Conservation (phyloP, 179 eudicot genomes). For the Silene coronaria region DNA sequence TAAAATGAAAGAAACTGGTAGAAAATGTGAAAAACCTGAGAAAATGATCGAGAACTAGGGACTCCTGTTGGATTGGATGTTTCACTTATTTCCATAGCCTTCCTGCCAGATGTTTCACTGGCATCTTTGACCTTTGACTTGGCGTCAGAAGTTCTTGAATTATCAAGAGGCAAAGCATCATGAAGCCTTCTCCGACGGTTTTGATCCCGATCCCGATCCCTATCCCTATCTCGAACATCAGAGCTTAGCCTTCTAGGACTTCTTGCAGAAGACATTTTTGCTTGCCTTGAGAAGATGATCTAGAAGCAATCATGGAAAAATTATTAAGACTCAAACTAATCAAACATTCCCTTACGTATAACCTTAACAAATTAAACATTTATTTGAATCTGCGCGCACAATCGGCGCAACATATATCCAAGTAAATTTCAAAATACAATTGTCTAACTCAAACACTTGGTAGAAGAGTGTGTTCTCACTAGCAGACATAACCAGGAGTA, state of each 20-base stretch:
- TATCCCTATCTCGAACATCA: slow-evolving; percentile 41
- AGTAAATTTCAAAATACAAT: not conserved
- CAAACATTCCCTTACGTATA: not conserved
- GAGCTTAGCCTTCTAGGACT: slow-evolving; percentile 32
- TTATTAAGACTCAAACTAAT: not conserved
- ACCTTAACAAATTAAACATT: not conserved
- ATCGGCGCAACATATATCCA: not conserved
- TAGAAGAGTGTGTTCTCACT: not conserved
- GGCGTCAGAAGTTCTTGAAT: slow-evolving; percentile 24
- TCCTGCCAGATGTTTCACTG: slow-evolving; percentile 34
- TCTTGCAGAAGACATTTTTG: slow-evolving; percentile 40
- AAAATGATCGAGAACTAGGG: slow-evolving; percentile 36
- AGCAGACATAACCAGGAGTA: not conserved
- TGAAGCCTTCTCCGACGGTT: slow-evolving; percentile 47
- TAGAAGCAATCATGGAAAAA: not conserved
- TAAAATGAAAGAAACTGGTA: not conserved
- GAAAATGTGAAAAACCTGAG: slow-evolving; percentile 44
- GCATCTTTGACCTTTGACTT: slow-evolving; percentile 33
- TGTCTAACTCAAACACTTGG: not conserved
- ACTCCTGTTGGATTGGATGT: slow-evolving; percentile 29
- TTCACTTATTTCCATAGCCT: slow-evolving; percentile 29
- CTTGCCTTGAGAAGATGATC: not conserved
- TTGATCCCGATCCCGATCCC: slow-evolving; percentile 38
- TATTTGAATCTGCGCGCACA: not conserved
- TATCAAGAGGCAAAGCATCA: slow-evolving; percentile 60